Evolutionary conservation across 306 rosid genomes (phyloP).

Genomic region (Rubus parviflorus): DNA sequence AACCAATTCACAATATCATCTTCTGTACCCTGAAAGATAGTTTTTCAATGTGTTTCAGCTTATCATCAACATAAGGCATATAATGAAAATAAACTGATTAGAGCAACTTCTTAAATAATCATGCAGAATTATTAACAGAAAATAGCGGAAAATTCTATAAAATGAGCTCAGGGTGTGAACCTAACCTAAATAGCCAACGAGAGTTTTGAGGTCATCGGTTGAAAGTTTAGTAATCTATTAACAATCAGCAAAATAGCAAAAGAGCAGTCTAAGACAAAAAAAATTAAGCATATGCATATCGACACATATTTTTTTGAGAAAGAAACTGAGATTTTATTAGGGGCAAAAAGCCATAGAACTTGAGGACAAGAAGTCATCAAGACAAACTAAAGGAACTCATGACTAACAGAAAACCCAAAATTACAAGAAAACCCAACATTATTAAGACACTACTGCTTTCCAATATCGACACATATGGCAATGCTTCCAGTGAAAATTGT

Average conservation of each 20-base stretch:
- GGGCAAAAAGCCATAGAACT: too few relatives aligned
- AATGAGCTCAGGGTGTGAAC: background rate
- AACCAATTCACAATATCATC: slow-evolving; percentile 92
- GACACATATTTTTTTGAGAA: too few relatives aligned
- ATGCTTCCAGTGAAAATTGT: background rate
- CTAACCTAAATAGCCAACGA: background rate
- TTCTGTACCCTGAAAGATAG: slow-evolving; percentile 80
- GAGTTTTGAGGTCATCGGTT: background rate
- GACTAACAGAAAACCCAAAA: too few relatives aligned
- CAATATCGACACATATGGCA: background rate
- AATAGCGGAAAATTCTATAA: background rate
- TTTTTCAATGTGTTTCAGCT: slow-evolving; percentile 25
- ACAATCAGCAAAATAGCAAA: background rate
- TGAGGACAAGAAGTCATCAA: too few relatives aligned
- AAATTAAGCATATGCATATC: background rate
- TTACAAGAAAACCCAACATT: too few relatives aligned
- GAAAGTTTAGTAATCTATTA: background rate
- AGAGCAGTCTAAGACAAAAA: background rate
- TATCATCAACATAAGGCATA: background rate
- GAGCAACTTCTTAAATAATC: background rate
- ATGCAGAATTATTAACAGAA: background rate
- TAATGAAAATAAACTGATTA: background rate
- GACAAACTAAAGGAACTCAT: too few relatives aligned
- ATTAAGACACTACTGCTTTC: too few relatives aligned
- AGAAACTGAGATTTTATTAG: too few relatives aligned